Evolutionary conservation across 228 moss, liverwort and hornwort genomes (phyloP), one percentile per base, ranked within the genome.

Genomic region (Sphagnum magellanicum): DNA sequence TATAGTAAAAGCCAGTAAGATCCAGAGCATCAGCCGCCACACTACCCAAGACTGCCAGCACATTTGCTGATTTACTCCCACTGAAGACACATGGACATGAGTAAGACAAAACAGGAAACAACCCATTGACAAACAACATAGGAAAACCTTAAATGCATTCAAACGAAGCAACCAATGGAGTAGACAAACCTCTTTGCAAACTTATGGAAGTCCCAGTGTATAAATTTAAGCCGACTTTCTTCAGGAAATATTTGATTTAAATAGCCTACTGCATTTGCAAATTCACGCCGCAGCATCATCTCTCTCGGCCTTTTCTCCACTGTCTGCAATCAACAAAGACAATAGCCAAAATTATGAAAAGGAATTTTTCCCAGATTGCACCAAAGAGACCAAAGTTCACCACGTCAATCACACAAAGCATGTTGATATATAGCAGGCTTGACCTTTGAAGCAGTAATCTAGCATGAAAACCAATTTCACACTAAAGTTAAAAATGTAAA

Each of bases 141-240:
- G 49, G 59, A 46, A 51, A 50, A 53, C 48, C 63, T 47, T 48
- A 32, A 48, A 64, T 16, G 58, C 0, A 53, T 11, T n/a, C 47
- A 53, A 16, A 12, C 47, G 17, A 60, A 4, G 32, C 10, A 6
- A 50, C 8, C 49, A 47, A 6, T 15, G 65, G 55, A 46, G 49
- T 55, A 55, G 55, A 1, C 55, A 55, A 55, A 94, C 94, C 94
- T 92, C 79, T 92, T 95, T 6, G 92, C 87, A 51, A 84, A 95
- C 68, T 92, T 95, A 73, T 95, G 95, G 32, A 87, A 95, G 71
- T 95, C 95, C 95, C 95, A 95, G 65, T 95, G 92, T 60, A 95
- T 89, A 75, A 87, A 95, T 71, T 92, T 89, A 52, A 95, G 74
- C 50, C 84, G 63, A 6, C 52, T 86, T 17, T 80, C 89, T 69